phyloP scores from a whole-genome alignment of 2,329 filamentous ascomycete species.

The Ceratocystis colombiana region DNA sequence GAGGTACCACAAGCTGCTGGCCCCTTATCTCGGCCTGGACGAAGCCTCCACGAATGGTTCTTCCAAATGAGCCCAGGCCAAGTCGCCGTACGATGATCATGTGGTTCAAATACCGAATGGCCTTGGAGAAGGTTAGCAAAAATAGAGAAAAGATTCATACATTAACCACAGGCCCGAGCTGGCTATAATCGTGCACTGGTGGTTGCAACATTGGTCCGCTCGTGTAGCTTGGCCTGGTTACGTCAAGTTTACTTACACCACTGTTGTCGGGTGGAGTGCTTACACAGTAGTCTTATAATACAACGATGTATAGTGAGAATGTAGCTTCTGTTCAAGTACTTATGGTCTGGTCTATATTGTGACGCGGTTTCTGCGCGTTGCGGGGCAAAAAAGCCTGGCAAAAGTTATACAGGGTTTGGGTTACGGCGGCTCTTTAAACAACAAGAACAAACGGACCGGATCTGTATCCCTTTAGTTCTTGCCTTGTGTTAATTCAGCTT shows the following conservation, averaged over 20 bases:
- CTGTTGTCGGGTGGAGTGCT: too few relatives aligned
- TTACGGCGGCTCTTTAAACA: not conserved
- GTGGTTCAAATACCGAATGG: not conserved
- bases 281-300: not conserved
- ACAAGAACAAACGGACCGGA: not conserved
- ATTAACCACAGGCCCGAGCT: not conserved
- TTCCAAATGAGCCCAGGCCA: not conserved
- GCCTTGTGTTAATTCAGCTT: not conserved
- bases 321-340: not conserved
- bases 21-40: constrained; percentile 33
- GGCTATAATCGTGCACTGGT: not conserved
- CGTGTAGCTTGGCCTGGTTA: too few relatives aligned
- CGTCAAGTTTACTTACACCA: too few relatives aligned
- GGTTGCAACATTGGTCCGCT: not conserved
- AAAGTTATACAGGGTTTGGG: not conserved
- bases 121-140: not conserved
- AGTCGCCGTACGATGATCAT: not conserved
- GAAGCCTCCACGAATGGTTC: constrained; percentile 12
- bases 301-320: not conserved
- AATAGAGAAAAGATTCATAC: not conserved
- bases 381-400: constrained; percentile 3
- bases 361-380: constrained; percentile 16
- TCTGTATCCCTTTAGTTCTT: constrained; percentile 8
- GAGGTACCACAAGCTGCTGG: constrained; percentile 34
- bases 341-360: not conserved